Evolutionary conservation across 1,284 basidiomycete genomes (phyloP).

Genomic region (Sparassis latifolia): DNA sequence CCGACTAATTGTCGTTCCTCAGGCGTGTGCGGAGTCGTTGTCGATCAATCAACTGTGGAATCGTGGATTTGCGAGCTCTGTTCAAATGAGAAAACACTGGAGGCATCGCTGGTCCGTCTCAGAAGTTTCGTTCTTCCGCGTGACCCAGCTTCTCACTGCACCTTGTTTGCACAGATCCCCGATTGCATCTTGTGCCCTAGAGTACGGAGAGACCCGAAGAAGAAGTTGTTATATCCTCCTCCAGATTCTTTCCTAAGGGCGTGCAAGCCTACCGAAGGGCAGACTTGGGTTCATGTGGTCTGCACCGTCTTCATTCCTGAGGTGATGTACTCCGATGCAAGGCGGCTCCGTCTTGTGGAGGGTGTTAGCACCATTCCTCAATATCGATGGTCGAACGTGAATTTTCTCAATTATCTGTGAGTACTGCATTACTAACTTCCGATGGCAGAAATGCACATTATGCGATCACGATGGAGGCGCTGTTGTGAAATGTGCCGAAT

Average conservation of each 20-base stretch:
- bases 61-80: constrained; percentile 85
- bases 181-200: constrained; percentile 75
- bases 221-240: constrained; percentile 36
- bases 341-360: constrained; percentile 72
- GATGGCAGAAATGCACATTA: constrained; percentile 53
- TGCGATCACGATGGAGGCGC: constrained; percentile 68
- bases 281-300: constrained; percentile 88
- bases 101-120: constrained; percentile 64
- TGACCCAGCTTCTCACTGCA: background rate
- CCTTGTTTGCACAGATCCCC: constrained; percentile 42
- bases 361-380: constrained; percentile 74
- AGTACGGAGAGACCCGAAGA: constrained; percentile 40
- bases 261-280: constrained; percentile 90
- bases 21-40: constrained; percentile 66
- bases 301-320: constrained; percentile 89
- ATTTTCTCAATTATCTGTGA: constrained; percentile 18
- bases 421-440: background rate
- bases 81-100: constrained; percentile 70
- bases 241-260: constrained; percentile 73
- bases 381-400: constrained; percentile 58
- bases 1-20: background rate
- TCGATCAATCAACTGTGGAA: constrained; percentile 54
- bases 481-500: constrained; percentile 80
- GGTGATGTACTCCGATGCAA: constrained; percentile 71
- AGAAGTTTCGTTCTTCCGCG: background rate